Percentiles rank a stretch among this genome's conserved stretches.
Evolutionary conservation across 2,329 filamentous ascomycete genomes (phyloP).

Genomic region (Spiromastix sp.): DNA sequence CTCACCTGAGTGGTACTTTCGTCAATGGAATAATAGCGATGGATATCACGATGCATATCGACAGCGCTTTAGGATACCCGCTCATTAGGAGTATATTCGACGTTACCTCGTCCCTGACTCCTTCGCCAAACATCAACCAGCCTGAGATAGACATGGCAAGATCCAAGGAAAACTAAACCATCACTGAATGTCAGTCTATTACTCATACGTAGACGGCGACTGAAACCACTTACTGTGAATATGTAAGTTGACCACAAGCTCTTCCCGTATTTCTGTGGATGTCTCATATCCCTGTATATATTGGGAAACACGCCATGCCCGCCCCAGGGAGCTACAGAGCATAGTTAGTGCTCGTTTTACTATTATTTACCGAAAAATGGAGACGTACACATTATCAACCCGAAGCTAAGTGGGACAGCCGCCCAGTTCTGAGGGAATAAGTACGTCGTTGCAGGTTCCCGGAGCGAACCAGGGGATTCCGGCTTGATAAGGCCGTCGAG

Average conservation of each 20-base stretch:
- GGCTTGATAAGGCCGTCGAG: slow-evolving; percentile 80
- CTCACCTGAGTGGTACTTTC: slow-evolving; percentile 76
- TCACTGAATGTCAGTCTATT: slow-evolving; percentile 9
- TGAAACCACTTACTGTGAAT: slow-evolving; percentile 55
- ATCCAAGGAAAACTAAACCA: slow-evolving; percentile 61
- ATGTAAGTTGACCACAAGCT: slow-evolving; percentile 72
- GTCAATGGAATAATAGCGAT: slow-evolving; percentile 90
- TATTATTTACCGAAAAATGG: slow-evolving; percentile 1
- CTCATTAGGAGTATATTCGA: slow-evolving; percentile 70
- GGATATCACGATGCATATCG: slow-evolving; percentile 71
- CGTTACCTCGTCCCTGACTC: slow-evolving; percentile 80
- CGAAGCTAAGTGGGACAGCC: slow-evolving; percentile 78
- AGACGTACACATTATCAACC: slow-evolving; percentile 65
- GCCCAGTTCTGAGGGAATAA: slow-evolving; percentile 79
- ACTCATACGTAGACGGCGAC: neutral
- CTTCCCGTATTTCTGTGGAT: slow-evolving; percentile 69
- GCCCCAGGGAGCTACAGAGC: slow-evolving; percentile 52
- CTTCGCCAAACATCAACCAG: slow-evolving; percentile 88
- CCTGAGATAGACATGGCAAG: slow-evolving; percentile 71
- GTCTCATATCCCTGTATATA: slow-evolving; percentile 65
- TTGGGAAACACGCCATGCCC: slow-evolving; percentile 74
- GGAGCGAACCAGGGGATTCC: slow-evolving; percentile 67
- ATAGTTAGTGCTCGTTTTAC: slow-evolving; percentile 6
- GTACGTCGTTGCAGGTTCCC: slow-evolving; percentile 68
- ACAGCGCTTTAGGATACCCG: slow-evolving; percentile 64